A percentile compares a stretch with the other conserved stretches of the same genome.
These are phyloP conservation scores for Dipteronia dyeriana DNA, from an alignment of 345 rosid genomes.

Conservation along the genomic window DNA sequence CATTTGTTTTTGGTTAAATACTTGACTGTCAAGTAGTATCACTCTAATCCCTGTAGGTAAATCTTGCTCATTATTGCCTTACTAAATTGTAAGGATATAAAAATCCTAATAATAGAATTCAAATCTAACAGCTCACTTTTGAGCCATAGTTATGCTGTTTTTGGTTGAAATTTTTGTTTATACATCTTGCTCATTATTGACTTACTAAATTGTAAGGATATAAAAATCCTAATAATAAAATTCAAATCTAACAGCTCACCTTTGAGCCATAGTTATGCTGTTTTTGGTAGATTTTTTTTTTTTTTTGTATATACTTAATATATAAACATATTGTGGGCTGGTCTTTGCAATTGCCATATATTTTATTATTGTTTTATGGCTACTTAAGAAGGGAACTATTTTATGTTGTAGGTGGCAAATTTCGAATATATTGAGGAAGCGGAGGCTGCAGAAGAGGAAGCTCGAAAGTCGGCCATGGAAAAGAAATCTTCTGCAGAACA, in stretches of 20 bases:
- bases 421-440: slow-evolving; percentile 90
- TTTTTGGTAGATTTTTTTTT: background rate
- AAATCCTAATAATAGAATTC: slow-evolving; percentile 11
- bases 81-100: slow-evolving; percentile 12
- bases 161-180: too few species aligned
- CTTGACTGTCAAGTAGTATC: background rate
- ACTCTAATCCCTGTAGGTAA: background rate
- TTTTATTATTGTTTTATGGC: slow-evolving; percentile 14
- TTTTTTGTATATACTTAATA: background rate
- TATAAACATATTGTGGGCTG: background rate
- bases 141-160: too few species aligned
- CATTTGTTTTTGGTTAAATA: slow-evolving; percentile 3
- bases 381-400: slow-evolving; percentile 10
- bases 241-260: background rate
- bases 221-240: slow-evolving; percentile 12
- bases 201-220: slow-evolving; percentile 15
- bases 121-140: background rate
- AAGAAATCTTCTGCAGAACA: slow-evolving; percentile 70
- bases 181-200: background rate
- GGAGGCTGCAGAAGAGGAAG: slow-evolving; percentile 67
- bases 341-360: background rate
- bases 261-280: background rate
- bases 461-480: slow-evolving; percentile 61
- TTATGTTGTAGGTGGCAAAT: slow-evolving; percentile 79
- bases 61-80: slow-evolving; percentile 3